Evolutionary conservation across 192 early-diverging fungal species (phyloP), one percentile per base, ranked within the genome.

Genomic region (Thoreauomyces humboldtii): DNA sequence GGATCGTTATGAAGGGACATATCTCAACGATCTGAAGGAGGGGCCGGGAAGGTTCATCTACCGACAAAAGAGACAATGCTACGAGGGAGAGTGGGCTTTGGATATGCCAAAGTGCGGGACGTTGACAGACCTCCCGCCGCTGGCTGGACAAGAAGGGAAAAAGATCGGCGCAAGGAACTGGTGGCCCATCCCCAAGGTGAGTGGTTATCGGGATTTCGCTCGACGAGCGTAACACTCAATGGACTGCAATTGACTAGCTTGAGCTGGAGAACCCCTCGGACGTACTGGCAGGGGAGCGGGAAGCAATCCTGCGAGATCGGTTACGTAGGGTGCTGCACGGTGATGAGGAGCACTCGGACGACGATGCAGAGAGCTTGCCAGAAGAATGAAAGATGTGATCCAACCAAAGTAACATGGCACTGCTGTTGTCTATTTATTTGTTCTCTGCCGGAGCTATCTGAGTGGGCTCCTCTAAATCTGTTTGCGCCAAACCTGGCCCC

Each of bases 1-100:
- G 1, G 81, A 85, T 52, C 67, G 83, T 2, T 86, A 86, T 46
- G 82, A 84, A 59, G 84, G 84, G 4, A 83, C 80, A 59, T 86
- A 75, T 70, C 48, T 86, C 48, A 73, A 86, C 47, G 83, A 85
- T 59, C 33, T 67, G 48, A 86, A 86, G 46, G 84, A 86, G 69
- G 84, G 84, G 1, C 83, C 84, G 17, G 84, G 84, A 25, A 71
- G 71, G 36, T 86, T 76, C 52, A 77, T 86, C 28, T 86, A 79
- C 56, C 68, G 75, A 48, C 47, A 51, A 17, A 81, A 85, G 42
- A 63, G 83, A 29, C 84, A 84, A 54, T 38, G 54, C 28, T 86
- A 86, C 58, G 74, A 85, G 43, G 84, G 84, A 7, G 80, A 86
- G 56, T 86, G 84, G 84, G 65, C 71, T 11, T 53, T 64, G 31